phyloP scores from a whole-genome alignment of 192 early-diverging fungal genomes.

The Cetraspora pellucida region DNA sequence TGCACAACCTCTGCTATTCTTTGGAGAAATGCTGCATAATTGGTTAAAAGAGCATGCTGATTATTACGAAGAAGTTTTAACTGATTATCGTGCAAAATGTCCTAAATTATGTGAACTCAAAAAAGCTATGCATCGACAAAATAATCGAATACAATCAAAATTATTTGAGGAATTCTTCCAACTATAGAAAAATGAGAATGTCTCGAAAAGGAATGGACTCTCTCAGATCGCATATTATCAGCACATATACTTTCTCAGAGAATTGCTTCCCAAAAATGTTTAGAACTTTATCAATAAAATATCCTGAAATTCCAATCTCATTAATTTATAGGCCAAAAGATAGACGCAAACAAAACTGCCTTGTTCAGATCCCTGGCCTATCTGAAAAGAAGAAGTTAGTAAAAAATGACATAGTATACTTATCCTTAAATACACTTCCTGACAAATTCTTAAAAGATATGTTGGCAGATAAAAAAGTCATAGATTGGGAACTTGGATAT shows the following conservation, averaged over 20 bases:
- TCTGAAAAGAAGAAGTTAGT: conserved; percentile 28
- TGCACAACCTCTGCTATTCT: conserved; percentile 25
- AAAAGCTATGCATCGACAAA: conserved; percentile 19
- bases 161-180: conserved; percentile 6
- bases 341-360: conserved; percentile 32
- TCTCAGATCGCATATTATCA: conserved; percentile 24
- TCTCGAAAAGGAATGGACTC: conserved; percentile 13
- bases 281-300: conserved; percentile 29
- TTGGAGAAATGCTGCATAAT: conserved; percentile 20
- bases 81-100: conserved; percentile 15
- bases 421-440: conserved; percentile 24
- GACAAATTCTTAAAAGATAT: conserved; percentile 29
- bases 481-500: conserved; percentile 28
- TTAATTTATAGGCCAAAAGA: conserved; percentile 34
- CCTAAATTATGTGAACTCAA: conserved; percentile 18
- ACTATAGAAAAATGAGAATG: conserved; percentile 24
- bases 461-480: conserved; percentile 13
- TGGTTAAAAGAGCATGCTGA: conserved; percentile 22
- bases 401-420: conserved; percentile 34
- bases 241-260: conserved; percentile 21
- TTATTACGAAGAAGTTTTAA: conserved; percentile 30
- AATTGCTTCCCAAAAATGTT: conserved; percentile 27
- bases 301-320: conserved; percentile 8
- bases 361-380: conserved; percentile 18
- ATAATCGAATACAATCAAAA: conserved; percentile 13